A percentile compares a stretch with the other conserved stretches of the same genome.
Evolutionary conservation across 1,284 basidiomycete genomes (phyloP).

Genomic region (Acaromyces ingoldii): DNA sequence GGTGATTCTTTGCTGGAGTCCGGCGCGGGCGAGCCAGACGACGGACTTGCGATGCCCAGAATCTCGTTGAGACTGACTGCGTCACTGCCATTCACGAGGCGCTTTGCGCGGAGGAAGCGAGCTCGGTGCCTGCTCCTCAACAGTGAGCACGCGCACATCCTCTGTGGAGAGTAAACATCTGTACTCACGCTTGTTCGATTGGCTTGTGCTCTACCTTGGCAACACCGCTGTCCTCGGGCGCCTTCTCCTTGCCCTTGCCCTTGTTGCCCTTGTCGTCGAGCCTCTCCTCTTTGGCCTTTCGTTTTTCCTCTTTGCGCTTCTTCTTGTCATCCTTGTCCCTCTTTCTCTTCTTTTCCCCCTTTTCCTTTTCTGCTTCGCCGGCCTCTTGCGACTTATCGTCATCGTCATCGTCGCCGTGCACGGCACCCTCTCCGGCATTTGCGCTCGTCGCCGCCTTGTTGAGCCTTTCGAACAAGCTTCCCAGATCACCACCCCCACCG

Average conservation of each 20-base stretch:
- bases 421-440: conserved; percentile 8
- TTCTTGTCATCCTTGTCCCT: conserved; percentile 20
- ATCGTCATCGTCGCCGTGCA: conserved; percentile 2
- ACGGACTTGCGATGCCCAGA: conserved; percentile 32
- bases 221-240: conserved; percentile 10
- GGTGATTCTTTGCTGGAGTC: conserved; percentile 6
- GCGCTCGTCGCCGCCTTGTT: conserved; percentile 30
- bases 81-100: conserved; percentile 35
- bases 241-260: conserved; percentile 21
- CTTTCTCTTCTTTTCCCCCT: conserved; percentile 15
- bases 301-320: conserved; percentile 12
- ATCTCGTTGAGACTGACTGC: conserved; percentile 45
- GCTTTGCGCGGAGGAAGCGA: conserved; percentile 46
- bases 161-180: not conserved
- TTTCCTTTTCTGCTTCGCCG: conserved; percentile 6
- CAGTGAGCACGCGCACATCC: not conserved
- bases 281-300: conserved; percentile 15
- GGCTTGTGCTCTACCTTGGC: conserved; percentile 11
- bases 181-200: conserved; percentile 10
- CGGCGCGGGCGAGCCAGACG: conserved; percentile 19
- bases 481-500: conserved; percentile 46
- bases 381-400: no score
- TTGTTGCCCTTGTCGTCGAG: no score
- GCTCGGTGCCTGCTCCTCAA: conserved; percentile 21
- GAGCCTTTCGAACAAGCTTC: conserved; percentile 46